A percentile compares a stretch with the other conserved stretches of the same genome.
Evolutionary conservation across 2,329 filamentous ascomycete genomes (phyloP).

Genomic region (Ascochyta viciae-villosae): DNA sequence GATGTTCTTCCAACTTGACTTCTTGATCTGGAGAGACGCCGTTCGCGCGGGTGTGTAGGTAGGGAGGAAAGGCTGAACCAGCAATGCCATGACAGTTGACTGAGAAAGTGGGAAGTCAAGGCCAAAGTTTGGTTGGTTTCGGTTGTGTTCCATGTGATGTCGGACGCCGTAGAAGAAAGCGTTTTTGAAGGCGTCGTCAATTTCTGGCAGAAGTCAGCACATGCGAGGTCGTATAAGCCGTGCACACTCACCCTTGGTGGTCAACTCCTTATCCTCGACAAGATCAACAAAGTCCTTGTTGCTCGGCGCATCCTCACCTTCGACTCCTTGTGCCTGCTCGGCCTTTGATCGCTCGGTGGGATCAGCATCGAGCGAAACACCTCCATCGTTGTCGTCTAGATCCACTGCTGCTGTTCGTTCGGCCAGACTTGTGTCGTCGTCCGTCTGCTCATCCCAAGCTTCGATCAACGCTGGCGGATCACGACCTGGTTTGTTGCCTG

Average conservation of each 20-base stretch:
- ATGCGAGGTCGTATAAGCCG: background rate
- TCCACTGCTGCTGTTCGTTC: slow-evolving; percentile 51
- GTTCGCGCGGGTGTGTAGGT: slow-evolving; percentile 62
- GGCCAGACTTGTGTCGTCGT: slow-evolving; percentile 43
- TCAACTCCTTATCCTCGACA: slow-evolving; percentile 60
- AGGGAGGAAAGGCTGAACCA: slow-evolving; percentile 72
- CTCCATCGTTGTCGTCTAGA: slow-evolving; percentile 57
- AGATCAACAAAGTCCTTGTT: slow-evolving; percentile 44
- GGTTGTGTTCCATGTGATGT: slow-evolving; percentile 64
- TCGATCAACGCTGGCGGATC: slow-evolving; percentile 61
- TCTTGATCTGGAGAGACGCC: slow-evolving; percentile 70
- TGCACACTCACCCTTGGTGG: slow-evolving; percentile 59
- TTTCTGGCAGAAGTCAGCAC: slow-evolving; percentile 55
- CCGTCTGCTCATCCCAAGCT: slow-evolving; percentile 55
- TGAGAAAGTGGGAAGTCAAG: slow-evolving; percentile 69
- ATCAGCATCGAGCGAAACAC: slow-evolving; percentile 49
- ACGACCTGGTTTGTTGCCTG: slow-evolving; percentile 60
- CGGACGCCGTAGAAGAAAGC: slow-evolving; percentile 70
- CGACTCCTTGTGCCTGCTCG: slow-evolving; percentile 41
- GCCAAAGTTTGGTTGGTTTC: slow-evolving; percentile 59
- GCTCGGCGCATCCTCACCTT: slow-evolving; percentile 44
- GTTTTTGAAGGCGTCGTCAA: slow-evolving; percentile 69
- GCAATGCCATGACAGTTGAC: slow-evolving; percentile 67
- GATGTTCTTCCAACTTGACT: slow-evolving; percentile 73
- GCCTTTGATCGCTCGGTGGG: slow-evolving; percentile 40